Percentiles rank a stretch among this genome's conserved stretches.
These are phyloP conservation scores for Lathyrus oleraceus DNA, from an alignment of 306 rosid genomes.

Conservation along the genomic window DNA sequence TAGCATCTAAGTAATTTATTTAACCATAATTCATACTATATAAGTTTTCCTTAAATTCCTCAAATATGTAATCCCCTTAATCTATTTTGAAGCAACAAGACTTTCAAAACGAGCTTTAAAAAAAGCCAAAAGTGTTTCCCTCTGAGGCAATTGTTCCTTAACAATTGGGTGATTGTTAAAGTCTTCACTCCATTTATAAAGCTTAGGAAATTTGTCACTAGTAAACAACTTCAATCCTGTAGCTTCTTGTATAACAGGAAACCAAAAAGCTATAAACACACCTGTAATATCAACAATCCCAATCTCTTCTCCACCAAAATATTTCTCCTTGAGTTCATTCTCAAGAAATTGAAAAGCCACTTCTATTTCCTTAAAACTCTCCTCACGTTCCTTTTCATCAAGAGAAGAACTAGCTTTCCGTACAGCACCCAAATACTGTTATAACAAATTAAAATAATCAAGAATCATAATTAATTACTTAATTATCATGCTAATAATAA, in stretches of 20 bases:
- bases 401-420: conserved; percentile 20
- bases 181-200: conserved; percentile 45
- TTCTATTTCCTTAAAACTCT: conserved; percentile 39
- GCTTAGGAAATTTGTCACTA: conserved; percentile 40
- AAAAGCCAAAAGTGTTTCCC: conserved; percentile 19
- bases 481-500: no score
- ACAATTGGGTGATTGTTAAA: conserved; percentile 30
- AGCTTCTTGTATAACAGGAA: conserved; percentile 34
- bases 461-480: no score
- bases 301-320: conserved; percentile 54
- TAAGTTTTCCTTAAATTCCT: no score
- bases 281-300: conserved; percentile 52
- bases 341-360: conserved; percentile 41
- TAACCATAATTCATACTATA: no score
- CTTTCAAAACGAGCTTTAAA: conserved; percentile 16
- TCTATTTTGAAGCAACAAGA: conserved; percentile 28
- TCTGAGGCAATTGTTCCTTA: conserved; percentile 36
- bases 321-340: conserved; percentile 48
- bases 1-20: no score
- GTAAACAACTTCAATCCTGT: conserved; percentile 37
- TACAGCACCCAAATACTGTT: conserved; percentile 19
- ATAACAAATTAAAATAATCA: background rate
- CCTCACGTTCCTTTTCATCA: conserved; percentile 38
- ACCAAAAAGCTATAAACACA: conserved; percentile 41
- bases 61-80: background rate